Conservation (phyloP, 257 asterid genomes). For the Leonotis leonurus region DNA sequence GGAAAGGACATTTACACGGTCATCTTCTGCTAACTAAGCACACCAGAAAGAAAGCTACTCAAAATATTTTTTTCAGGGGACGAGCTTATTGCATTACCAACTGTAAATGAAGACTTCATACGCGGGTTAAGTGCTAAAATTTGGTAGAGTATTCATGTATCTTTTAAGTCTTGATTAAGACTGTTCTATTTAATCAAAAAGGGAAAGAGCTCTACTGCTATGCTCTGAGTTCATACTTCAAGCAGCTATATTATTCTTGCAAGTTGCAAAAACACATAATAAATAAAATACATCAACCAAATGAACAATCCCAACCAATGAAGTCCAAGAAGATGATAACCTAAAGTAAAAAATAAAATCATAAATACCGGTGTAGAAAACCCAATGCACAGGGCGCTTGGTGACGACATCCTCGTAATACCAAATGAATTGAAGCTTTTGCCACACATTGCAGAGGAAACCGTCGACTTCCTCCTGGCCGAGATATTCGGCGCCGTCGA, state of each 20-base stretch:
- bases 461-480: constrained; percentile 58
- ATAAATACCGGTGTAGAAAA: constrained; percentile 47
- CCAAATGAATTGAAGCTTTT: constrained; percentile 55
- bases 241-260: background rate
- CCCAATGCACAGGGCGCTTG: constrained; percentile 73
- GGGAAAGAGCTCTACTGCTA: background rate
- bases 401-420: constrained; percentile 71
- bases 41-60: background rate
- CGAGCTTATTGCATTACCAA: too few species aligned
- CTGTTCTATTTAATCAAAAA: too few species aligned
- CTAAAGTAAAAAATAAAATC: background rate
- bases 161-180: too few species aligned
- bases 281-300: background rate
- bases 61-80: constrained; percentile 3
- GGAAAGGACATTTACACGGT: too few species aligned
- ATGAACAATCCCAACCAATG: background rate
- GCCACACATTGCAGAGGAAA: constrained; percentile 73
- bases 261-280: background rate
- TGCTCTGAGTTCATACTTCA: background rate
- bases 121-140: too few species aligned
- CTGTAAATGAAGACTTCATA: too few species aligned
- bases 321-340: background rate
- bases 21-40: too few species aligned
- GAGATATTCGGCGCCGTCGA: constrained; percentile 63
- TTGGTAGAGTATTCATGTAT: too few species aligned